Base-by-base conservation (phyloP, 805 yeast species). In the Suhomyces tanzawaensis region DNA sequence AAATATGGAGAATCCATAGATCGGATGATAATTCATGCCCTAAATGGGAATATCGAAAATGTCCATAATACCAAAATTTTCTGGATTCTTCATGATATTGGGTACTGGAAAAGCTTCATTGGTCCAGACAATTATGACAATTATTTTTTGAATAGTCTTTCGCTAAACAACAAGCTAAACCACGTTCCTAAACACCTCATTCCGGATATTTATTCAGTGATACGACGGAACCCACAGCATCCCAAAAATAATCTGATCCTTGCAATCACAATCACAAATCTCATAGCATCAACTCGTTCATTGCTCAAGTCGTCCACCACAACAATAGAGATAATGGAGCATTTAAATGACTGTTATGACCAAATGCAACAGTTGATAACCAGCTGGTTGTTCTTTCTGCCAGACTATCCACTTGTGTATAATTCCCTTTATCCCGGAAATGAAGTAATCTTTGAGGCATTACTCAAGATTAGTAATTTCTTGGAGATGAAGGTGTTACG, bases 91-190 rank as follows among this genome's bases (percentile, higher is more conserved):
- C 51, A 56, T 26, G 32, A 37, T 11, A 33, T 51, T 4, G 63
- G 61, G 1, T 64, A 58, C 36, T 66, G 69, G 71, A 42, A 47
- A 14, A 44, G 45, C 13, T 45, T 64, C 32, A 46, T 53, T 4
- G 39, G 36, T 7, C n/a, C n/a, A n/a, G 44, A 14, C 31, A n/a
- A 34, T 11, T 62, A 53, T 39, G 57, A 52, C 12, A 32, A 51
- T 9, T 39, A 61, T 18, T 29, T 63, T 8, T 40, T 64, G 7
- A 59, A 60, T 18, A 45, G 55, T 1, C 17, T 63, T 17, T 42
- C 48, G 3, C 21, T 37, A 12, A 47, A 54, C 17, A 46, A 49
- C 18, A 51, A 52, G 25, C 18, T 33, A 22, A 16, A 27, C 19
- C 19, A 27, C 7, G n/a, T 27, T 18, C 17, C 30, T 6, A 27